Conservation (phyloP, 495 filamentous ascomycete genomes). For the Talaromyces wortmannii region DNA sequence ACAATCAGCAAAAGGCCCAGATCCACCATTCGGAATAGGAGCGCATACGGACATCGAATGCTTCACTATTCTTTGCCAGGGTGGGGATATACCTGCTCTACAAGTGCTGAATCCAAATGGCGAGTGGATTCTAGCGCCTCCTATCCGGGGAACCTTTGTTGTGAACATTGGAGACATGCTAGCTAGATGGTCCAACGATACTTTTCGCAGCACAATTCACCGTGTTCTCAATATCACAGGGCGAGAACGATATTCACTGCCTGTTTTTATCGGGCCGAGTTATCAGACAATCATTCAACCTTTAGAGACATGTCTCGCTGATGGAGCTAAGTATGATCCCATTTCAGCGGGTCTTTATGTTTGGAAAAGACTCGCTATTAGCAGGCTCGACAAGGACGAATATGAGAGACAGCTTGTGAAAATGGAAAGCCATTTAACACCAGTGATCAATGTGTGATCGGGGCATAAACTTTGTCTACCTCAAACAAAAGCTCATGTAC, state of each 20-base stretch:
- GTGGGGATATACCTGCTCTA: conserved; percentile 30
- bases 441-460: neutral
- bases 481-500: too few relatives aligned
- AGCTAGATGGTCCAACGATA: conserved; percentile 35
- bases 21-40: conserved; percentile 34
- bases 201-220: conserved; percentile 42
- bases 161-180: conserved; percentile 48
- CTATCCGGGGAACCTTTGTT: conserved; percentile 41
- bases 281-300: conserved; percentile 15
- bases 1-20: conserved; percentile 16
- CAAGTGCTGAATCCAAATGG: conserved; percentile 44
- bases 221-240: conserved; percentile 41
- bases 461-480: too few relatives aligned
- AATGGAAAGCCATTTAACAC: neutral
- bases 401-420: neutral
- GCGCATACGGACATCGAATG: conserved; percentile 45
- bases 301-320: neutral
- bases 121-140: conserved; percentile 42
- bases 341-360: neutral
- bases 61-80: conserved; percentile 39
- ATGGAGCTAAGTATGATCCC: neutral
- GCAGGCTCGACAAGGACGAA: neutral
- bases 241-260: conserved; percentile 37
- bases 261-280: conserved; percentile 38
- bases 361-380: neutral